Percentiles rank a stretch among this genome's conserved stretches.
phyloP scores from a whole-genome alignment of 371 early-diverging fungal genomes.

The Catenaria anguillulae region DNA sequence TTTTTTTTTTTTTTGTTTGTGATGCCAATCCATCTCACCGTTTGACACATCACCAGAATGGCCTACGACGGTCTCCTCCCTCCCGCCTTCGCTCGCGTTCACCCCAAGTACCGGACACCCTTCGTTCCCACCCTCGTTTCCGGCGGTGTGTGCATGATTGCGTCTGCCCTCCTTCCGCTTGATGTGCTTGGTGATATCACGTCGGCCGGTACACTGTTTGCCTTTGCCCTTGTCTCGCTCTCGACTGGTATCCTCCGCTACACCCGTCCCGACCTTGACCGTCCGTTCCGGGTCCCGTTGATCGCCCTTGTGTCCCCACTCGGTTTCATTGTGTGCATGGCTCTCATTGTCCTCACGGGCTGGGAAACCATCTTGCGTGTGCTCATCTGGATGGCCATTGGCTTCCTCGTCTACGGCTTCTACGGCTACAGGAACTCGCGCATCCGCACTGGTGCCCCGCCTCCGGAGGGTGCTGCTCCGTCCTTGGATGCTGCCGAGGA shows the following conservation, averaged over 20 bases:
- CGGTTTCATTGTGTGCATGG: conserved; percentile 45
- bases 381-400: conserved; percentile 16
- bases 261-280: conserved; percentile 6
- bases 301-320: conserved; percentile 5
- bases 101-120: conserved; percentile 53
- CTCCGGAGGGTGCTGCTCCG: neutral
- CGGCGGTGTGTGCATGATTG: conserved; percentile 49
- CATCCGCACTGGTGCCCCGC: neutral
- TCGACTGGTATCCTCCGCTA: neutral
- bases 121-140: conserved; percentile 49
- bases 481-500: too few species aligned
- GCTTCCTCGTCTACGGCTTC: neutral
- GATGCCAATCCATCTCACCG: too few species aligned
- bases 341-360: conserved; percentile 42
- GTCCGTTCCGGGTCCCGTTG: conserved; percentile 7
- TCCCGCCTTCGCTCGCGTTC: conserved; percentile 42
- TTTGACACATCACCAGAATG: conserved; percentile 76
- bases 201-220: conserved; percentile 14
- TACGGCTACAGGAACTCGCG: conserved; percentile 2
- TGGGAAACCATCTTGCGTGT: conserved; percentile 34
- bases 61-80: conserved; percentile 72
- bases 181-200: conserved; percentile 55
- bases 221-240: conserved; percentile 7
- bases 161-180: conserved; percentile 61
- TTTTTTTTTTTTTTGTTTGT: too few species aligned